Evolutionary conservation across 1,139 yeast species (phyloP), one percentile per base, ranked within the genome.

Genomic region (Spathaspora sp.): DNA sequence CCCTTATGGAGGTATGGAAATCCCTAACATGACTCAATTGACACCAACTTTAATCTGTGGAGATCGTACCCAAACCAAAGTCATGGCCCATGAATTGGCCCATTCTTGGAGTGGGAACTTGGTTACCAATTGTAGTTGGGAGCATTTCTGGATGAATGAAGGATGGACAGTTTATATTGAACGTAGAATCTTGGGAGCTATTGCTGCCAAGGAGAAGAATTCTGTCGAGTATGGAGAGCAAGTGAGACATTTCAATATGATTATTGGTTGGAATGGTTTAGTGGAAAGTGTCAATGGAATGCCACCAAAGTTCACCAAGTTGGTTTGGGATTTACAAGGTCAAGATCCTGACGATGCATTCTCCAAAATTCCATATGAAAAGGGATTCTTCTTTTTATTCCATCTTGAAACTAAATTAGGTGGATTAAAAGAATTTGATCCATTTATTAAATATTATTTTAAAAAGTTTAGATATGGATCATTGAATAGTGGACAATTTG

Each of bases 1-100:
- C 53, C 74, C 74, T 1, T 68, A 68, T 48, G 74, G 74, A 13
- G 74, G 73, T 10, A 68, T 68, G 74, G 74, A 68, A 49, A 68
- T 66, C 48, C 74, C 74, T 25, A 68, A 68, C 47, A 60, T 67
- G 49, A 67, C 72, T 0, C 69, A 65, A 52, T 69, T 67, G 26
- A 68, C 74, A 1, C 73, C 74, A 0, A 67, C 72, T 3, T 57
- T 68, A 42, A 61, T 68, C 17, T 57, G 70, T 52, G 61, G 61
- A 39, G 74, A 68, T 48, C 50, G 74, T 43, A 60, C 70, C 7
- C 72, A 68, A 49, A 66, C 65, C 15, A 63, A 59, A 43, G 73
- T 68, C 2, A 59, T 68, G 56, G 74, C 74, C 0, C 74, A 68
- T 50, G 74, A 68, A 49, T 61, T 68, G 51, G 72, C 74, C 2